Conservation (phyloP, 352 stramenopile genomes). For the Pythium rhizo-oryzae region DNA sequence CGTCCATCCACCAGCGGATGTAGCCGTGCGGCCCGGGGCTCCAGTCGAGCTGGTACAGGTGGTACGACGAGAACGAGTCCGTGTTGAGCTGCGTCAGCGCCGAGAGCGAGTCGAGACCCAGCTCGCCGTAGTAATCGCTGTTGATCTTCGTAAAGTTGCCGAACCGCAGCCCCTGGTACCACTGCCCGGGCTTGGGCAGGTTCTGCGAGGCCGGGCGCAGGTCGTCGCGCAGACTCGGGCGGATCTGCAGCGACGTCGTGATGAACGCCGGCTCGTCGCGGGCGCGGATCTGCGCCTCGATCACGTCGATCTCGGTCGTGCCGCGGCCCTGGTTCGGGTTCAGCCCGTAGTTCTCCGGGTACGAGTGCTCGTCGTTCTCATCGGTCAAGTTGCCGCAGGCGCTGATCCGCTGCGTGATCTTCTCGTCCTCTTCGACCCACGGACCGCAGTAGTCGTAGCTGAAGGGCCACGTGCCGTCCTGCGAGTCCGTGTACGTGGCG, state of each 20-base stretch:
- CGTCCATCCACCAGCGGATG: slow-evolving; percentile 95
- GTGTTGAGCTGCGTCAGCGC: slow-evolving; percentile 91
- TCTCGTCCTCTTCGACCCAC: slow-evolving; percentile 85
- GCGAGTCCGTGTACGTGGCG: slow-evolving; percentile 92
- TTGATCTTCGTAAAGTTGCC: slow-evolving; percentile 92
- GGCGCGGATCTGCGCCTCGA: slow-evolving; percentile 87
- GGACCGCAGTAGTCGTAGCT: slow-evolving; percentile 93
- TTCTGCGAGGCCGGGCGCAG: slow-evolving; percentile 62
- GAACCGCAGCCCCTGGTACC: slow-evolving; percentile 90
- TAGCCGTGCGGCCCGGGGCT: slow-evolving; percentile 89
- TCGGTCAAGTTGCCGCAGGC: slow-evolving; percentile 94
- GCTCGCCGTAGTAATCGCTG: slow-evolving; percentile 95
- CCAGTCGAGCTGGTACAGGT: slow-evolving; percentile 97
- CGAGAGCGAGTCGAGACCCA: slow-evolving; percentile 94
- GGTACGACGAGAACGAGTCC: slow-evolving; percentile 91
- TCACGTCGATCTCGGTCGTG: slow-evolving; percentile 97
- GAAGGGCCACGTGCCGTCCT: slow-evolving; percentile 97
- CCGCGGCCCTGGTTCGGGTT: slow-evolving; percentile 92
- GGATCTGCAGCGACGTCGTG: slow-evolving; percentile 94
- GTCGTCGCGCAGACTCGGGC: slow-evolving; percentile 67
- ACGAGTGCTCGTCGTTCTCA: slow-evolving; percentile 87
- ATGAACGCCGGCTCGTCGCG: slow-evolving; percentile 90
- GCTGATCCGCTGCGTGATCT: slow-evolving; percentile 94
- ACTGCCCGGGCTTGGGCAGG: slow-evolving; percentile 72
- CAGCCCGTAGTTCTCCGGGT: slow-evolving; percentile 90